A percentile compares a stretch with the other conserved stretches of the same genome.
Conservation (phyloP, 2,329 filamentous ascomycete species). For the Apiospora koreana region DNA sequence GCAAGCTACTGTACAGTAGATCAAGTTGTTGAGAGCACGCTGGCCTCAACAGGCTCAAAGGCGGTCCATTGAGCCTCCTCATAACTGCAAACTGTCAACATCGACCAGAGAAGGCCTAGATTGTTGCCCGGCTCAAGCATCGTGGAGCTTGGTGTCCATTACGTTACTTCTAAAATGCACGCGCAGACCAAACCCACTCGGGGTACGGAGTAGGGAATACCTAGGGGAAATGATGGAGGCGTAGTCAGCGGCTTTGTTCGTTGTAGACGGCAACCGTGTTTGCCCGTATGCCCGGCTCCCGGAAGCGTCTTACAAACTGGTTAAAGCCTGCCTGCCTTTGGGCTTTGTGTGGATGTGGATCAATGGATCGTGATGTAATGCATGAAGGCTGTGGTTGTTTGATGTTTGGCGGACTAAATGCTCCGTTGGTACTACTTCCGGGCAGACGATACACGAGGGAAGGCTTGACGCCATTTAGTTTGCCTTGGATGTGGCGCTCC, state of each 20-base stretch:
- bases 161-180: background rate
- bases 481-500: constrained; percentile 1
- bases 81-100: constrained; percentile 4
- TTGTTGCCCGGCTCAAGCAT: background rate
- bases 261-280: background rate
- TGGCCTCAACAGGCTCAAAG: background rate
- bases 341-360: background rate
- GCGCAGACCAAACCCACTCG: background rate
- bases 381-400: background rate
- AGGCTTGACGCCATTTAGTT: background rate
- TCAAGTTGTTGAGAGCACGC: background rate
- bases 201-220: background rate
- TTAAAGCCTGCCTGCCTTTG: background rate
- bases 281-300: background rate
- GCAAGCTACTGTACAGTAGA: background rate
- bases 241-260: background rate
- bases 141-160: background rate
- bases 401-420: background rate
- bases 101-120: background rate
- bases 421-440: background rate
- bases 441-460: too few species aligned
- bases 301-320: background rate
- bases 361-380: constrained; percentile 8
- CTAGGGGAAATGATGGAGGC: background rate
- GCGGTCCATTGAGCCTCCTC: background rate